Conservation (phyloP, 305 asterid species). For the Plantago coronopus region DNA sequence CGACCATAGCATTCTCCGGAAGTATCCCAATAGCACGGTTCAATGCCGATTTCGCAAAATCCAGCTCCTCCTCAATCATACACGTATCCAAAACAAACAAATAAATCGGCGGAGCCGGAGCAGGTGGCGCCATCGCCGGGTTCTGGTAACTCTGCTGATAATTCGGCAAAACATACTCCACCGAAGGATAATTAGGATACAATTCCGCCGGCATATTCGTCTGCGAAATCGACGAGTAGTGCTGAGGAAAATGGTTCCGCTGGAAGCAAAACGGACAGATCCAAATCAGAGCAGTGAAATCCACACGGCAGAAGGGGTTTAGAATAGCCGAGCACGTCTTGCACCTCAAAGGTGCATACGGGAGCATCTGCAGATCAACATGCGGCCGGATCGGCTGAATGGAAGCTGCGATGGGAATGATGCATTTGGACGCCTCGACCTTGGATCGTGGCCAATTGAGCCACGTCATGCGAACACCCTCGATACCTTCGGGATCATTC, state of each 20-base stretch:
- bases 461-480: conserved; percentile 97
- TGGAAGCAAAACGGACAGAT: conserved; percentile 96
- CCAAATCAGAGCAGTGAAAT: conserved; percentile 82
- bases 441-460: conserved; percentile 82
- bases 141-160: conserved; percentile 42
- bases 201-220: conserved; percentile 82
- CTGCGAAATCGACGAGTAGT: conserved; percentile 60
- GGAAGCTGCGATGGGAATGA: conserved; percentile 92
- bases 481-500: conserved; percentile 86
- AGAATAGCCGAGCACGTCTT: conserved; percentile 69
- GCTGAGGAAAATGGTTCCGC: conserved; percentile 79
- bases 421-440: conserved; percentile 92
- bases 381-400: conserved; percentile 88
- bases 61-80: conserved; percentile 91
- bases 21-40: conserved; percentile 82
- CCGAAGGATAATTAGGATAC: conserved; percentile 75
- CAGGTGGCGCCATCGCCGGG: conserved; percentile 33
- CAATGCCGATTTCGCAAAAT: conserved; percentile 76
- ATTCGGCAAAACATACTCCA: conserved; percentile 45
- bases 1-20: conserved; percentile 93
- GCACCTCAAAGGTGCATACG: conserved; percentile 76
- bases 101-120: conserved; percentile 50
- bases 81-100: conserved; percentile 90
- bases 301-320: conserved; percentile 82
- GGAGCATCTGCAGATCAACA: conserved; percentile 63